Evolutionary conservation across 768 basidiomycete genomes (phyloP), one percentile per base, ranked within the genome.

Genomic region (Serendipita sp.): DNA sequence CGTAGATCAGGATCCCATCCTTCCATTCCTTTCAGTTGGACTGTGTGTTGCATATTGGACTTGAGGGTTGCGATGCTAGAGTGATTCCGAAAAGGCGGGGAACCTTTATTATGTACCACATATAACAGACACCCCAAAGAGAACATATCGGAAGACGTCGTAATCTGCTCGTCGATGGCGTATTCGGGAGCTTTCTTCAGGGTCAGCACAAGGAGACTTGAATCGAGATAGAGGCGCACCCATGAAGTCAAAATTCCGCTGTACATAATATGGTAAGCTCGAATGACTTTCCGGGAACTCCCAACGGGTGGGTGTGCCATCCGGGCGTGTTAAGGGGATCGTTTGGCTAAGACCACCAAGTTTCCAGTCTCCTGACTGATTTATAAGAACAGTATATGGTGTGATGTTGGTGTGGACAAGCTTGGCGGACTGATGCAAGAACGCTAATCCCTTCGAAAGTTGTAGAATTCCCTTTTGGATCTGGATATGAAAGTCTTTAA

Each of bases 381-480:
- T 99, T 71, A 99, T 86, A 4, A 97, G 77, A 64, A 99, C 82
- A 64, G 83, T 87, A 69, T 95, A 92, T 3, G 87, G 86, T 27
- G 82, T 85, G 18, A 99, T 74, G 71, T 99, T 96, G 27, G 91
- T 83, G 71, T 99, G 96, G 50, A 99, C 89, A 37, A 93, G 74
- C 66, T 87, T 89, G 3, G 91, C 96, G 29, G 91, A 94, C 10
- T 83, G 84, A 74, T 99, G 96, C 15, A 99, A 75, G 74, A 99
- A 99, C 3, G 82, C 81, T 27, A 92, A 80, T 11, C 90, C 90
- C 74, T 90, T 91, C 81, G 87, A 88, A 10, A 99, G 74, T 72
- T 98, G 96, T 45, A 97, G 77, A 36, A 95, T 85, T 13, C 96
- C 96, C 74, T 98, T 98, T 72, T 97, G 96, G 44, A 97, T 92